Evolutionary conservation across 2,329 filamentous ascomycete genomes (phyloP), one percentile per base, ranked within the genome.

Genomic region (Fusarium pseudoanthophilum): DNA sequence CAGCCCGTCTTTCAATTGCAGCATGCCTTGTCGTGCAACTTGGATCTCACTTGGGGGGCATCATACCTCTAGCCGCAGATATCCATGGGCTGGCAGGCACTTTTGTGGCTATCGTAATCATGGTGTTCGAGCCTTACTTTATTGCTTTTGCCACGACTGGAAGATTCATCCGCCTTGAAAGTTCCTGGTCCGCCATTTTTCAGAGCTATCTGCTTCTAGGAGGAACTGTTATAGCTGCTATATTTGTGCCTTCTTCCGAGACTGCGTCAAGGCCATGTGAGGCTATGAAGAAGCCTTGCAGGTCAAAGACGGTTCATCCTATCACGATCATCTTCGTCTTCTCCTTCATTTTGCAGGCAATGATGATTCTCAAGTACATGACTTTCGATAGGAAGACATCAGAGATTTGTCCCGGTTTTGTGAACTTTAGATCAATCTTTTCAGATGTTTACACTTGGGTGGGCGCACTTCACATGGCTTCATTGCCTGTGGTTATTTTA

Each of bases 371-470:
- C n/a, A 64, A 69, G 40, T 70, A 76, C 14, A 14, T 67, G 4
- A 69, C 66, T 20, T 68, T 69, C 20, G 66, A 67, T 15, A 26
- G 43, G 13, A 26, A 36, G 14, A 20, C n/a, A 13, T 20, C 49
- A 5, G 64, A 72, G 24, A 43, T 62, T 21, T 68, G 64, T 13
- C 37, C 67, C 36, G 75, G 73, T 5, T 78, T 77, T 56, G 53
- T 57, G 30, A 78, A 78, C 51, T 76, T 78, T 28, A 40, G 61
- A 4, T 46, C 46, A 15, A 57, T 75, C 4, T 40, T 78, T 5
- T 74, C 67, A 5, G 67, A 69, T 37, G 67, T 66, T 18, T 55
- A 60, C 20, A 73, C 61, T 21, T 78, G 76, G 76, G 52, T 55
- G 11, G 69, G 69, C 1, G 51, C 53, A 16, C 18, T 70, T 9